Conservation (phyloP, 1,284 basidiomycete species). For the Puccinia sorghi region DNA sequence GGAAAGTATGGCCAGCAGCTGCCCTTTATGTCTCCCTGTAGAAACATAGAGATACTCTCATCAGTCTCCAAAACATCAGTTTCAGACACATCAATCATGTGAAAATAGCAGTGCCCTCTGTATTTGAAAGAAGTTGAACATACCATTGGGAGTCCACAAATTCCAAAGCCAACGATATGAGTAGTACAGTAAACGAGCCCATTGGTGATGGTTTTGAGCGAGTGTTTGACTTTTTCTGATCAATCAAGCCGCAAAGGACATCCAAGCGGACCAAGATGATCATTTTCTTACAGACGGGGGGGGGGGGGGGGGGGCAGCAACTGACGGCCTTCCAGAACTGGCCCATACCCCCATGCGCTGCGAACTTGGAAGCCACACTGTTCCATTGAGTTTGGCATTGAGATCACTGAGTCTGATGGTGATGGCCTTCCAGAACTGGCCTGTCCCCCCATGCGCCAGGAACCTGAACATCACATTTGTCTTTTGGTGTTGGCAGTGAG, state of each 20-base stretch:
- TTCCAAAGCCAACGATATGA: slow-evolving; percentile 63
- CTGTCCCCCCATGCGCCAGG: slow-evolving; percentile 63
- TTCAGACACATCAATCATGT: background rate
- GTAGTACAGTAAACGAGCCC: slow-evolving; percentile 61
- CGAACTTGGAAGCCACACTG: slow-evolving; percentile 64
- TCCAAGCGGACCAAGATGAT: slow-evolving; percentile 63
- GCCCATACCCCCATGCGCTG: slow-evolving; percentile 62
- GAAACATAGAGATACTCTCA: background rate
- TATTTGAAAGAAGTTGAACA: background rate
- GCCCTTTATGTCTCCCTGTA: slow-evolving; percentile 56
- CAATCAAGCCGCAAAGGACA: slow-evolving; percentile 59
- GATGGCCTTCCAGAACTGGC: slow-evolving; percentile 65
- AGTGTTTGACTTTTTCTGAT: slow-evolving; percentile 57
- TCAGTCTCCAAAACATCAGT: background rate
- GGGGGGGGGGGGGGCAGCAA: too few relatives aligned
- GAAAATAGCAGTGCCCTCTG: background rate
- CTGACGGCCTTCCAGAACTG: too few relatives aligned
- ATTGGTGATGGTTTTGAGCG: slow-evolving; percentile 56
- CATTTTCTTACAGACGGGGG: slow-evolving; percentile 61
- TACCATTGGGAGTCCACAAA: slow-evolving; percentile 59
- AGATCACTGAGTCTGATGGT: too few relatives aligned
- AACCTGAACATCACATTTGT: slow-evolving; percentile 64
- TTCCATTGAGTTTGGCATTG: too few relatives aligned
- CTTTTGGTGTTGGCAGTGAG: too few relatives aligned
- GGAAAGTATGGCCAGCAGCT: slow-evolving; percentile 61